A percentile compares a stretch with the other conserved stretches of the same genome.
Evolutionary conservation across 495 filamentous ascomycete species (phyloP).

Genomic region (Trichocladium antarcticum): DNA sequence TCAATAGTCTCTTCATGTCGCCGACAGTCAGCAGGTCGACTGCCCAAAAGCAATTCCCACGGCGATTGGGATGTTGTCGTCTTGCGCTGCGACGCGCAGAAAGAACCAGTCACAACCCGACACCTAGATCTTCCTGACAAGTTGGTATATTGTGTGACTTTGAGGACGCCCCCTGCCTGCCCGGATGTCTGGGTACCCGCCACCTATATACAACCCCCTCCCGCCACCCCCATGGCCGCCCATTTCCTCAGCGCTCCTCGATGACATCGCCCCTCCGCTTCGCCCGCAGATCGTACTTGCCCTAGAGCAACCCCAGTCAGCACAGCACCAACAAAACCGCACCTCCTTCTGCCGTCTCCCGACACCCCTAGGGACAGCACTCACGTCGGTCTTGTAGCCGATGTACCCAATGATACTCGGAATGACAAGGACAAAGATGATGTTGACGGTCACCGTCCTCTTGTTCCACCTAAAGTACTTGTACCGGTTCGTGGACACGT

Average conservation of each 20-base stretch:
- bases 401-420: constrained; percentile 58
- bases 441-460: constrained; percentile 64
- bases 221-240: background rate
- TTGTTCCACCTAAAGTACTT: constrained; percentile 92
- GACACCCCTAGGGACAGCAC: constrained; percentile 23
- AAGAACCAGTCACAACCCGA: background rate
- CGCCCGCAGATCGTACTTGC: constrained; percentile 72
- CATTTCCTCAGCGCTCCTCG: constrained; percentile 54
- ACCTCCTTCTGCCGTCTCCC: background rate
- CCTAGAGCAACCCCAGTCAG: constrained; percentile 40
- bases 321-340: background rate
- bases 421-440: constrained; percentile 60
- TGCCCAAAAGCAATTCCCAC: too few relatives aligned
- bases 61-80: too few relatives aligned
- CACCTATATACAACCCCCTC: constrained; percentile 25
- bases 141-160: background rate
- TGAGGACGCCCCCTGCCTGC: background rate
- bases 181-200: background rate
- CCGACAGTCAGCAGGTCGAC: too few relatives aligned
- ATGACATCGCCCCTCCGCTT: constrained; percentile 79
- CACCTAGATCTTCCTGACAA: background rate
- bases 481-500: constrained; percentile 74
- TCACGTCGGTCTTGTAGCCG: constrained; percentile 72
- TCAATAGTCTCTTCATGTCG: too few relatives aligned
- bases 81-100: too few relatives aligned